A percentile compares a stretch with the other conserved stretches of the same genome.
These are phyloP conservation scores for Magnolia kwangsiensis DNA, from an alignment of 164 flowering plant genomes.

Conservation along the genomic window DNA sequence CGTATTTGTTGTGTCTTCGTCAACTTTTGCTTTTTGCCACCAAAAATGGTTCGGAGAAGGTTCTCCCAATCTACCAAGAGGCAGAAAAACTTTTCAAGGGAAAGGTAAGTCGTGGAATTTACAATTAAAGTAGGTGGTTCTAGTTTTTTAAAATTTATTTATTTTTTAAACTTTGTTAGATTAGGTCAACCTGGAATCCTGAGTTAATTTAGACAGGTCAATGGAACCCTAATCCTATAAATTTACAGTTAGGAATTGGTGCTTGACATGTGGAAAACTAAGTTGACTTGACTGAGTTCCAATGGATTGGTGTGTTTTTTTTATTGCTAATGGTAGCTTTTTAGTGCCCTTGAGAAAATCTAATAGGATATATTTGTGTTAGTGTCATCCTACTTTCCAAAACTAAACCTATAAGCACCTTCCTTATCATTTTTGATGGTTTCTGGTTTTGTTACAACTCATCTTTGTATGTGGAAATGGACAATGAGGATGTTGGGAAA, in stretches of 20 bases:
- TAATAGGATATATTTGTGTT: too few species aligned
- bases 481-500: slow-evolving; percentile 80
- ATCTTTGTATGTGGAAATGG: slow-evolving; percentile 79
- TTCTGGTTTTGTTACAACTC: slow-evolving; percentile 45
- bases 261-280: too few species aligned
- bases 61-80: slow-evolving; percentile 58
- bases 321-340: neutral
- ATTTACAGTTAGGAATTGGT: too few species aligned
- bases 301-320: too few species aligned
- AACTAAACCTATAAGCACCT: neutral
- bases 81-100: slow-evolving; percentile 89
- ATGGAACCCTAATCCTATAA: too few species aligned
- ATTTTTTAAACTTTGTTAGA: too few species aligned
- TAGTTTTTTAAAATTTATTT: too few species aligned
- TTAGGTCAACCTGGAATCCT: too few species aligned
- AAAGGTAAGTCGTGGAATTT: slow-evolving; percentile 47
- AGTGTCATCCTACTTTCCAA: neutral
- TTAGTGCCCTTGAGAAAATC: neutral
- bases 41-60: slow-evolving; percentile 55
- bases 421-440: neutral
- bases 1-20: slow-evolving; percentile 4
- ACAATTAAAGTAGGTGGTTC: neutral
- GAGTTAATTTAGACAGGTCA: too few species aligned
- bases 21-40: slow-evolving; percentile 81
- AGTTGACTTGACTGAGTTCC: too few species aligned